Evolutionary conservation across 83 land plant genomes (phyloP).

Genomic region (Picea mariana): DNA sequence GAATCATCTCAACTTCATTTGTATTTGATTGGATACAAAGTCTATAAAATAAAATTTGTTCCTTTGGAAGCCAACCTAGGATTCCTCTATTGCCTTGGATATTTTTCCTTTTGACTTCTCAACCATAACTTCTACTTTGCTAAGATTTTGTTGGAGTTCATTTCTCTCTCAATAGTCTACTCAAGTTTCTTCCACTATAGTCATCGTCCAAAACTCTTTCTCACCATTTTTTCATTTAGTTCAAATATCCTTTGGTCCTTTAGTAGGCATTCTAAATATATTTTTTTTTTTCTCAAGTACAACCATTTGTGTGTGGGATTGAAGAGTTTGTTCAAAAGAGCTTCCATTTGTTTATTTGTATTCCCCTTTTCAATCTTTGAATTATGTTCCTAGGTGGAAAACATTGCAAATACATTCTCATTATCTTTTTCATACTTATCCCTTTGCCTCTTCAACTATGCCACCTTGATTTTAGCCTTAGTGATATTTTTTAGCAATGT

Average conservation of each 20-base stretch:
- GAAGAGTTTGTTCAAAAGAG: constrained; percentile 31
- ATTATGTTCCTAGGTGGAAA: constrained; percentile 57
- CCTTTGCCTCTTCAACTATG: constrained; percentile 51
- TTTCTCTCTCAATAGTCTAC: constrained; percentile 31
- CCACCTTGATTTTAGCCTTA: constrained; percentile 39
- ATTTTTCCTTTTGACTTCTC: constrained; percentile 47
- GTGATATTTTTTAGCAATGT: constrained; percentile 32
- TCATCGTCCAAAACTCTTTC: constrained; percentile 24
- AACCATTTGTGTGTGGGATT: neutral
- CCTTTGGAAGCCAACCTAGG: constrained; percentile 50
- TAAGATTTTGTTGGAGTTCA: constrained; percentile 43
- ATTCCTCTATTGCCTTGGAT: constrained; percentile 44
- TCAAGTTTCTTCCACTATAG: constrained; percentile 36
- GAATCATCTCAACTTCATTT: constrained; percentile 58
- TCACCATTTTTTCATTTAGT: constrained; percentile 43
- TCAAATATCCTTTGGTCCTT: constrained; percentile 36
- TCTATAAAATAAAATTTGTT: constrained; percentile 66
- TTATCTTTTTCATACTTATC: constrained; percentile 72
- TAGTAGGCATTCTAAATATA: constrained; percentile 14
- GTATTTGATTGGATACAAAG: constrained; percentile 63
- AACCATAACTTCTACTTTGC: constrained; percentile 18
- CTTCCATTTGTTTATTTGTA: constrained; percentile 54
- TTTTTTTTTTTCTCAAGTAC: neutral
- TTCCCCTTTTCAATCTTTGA: constrained; percentile 61
- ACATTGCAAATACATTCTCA: constrained; percentile 73